Base-by-base conservation (phyloP, 2,329 filamentous ascomycete species). In the Xenoacremonium recifei region DNA sequence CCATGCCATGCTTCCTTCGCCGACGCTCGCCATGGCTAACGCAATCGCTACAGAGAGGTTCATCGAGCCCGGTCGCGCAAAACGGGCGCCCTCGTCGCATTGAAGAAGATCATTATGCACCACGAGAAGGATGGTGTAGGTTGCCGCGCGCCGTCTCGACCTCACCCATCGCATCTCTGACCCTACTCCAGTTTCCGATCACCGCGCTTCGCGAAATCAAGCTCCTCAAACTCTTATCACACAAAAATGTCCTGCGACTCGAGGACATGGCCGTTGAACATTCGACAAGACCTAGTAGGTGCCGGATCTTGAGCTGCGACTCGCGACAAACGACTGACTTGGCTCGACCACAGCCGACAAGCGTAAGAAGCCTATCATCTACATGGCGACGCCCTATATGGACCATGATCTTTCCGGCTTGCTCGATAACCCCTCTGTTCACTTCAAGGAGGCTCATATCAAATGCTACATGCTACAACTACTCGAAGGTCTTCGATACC, bases 61-160 rank as follows among this genome's bases (percentile, higher is more conserved):
- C 89, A 96, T 66, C 93, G 92, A 60, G 93, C 90, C 47, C 80
- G 80, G 48, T 89, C 87, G 20, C 84, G 81, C 58, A 86, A 79
- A 58, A 87, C 82, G 2, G 85, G 87, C 40, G 76, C 80, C 18
- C 67, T 92, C 34, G 87, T 96, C 47, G 93, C 93, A 4, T 68
- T 99, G 60, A 99, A 99, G 73, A 97, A 97, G 77, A 99, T 99
- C 53, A 82, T 99, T 53, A 96, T 97, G 88, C 93, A 97, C 65
- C 95, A 97, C 65, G 93, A 99, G 72, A 97, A 96, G 65, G 93
- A 99, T 67, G 93, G 93, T 37, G 84, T 88, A 68, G 57, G 82
- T 69, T 29, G 35, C 39, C 34, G 32, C 41, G 35, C 42, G 33
- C 3, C 31, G 19, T 20, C 39, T 20, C 35, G 18, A 31, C 32